Conservation (phyloP, 1,284 basidiomycete species). For the Boletus calvinii region DNA sequence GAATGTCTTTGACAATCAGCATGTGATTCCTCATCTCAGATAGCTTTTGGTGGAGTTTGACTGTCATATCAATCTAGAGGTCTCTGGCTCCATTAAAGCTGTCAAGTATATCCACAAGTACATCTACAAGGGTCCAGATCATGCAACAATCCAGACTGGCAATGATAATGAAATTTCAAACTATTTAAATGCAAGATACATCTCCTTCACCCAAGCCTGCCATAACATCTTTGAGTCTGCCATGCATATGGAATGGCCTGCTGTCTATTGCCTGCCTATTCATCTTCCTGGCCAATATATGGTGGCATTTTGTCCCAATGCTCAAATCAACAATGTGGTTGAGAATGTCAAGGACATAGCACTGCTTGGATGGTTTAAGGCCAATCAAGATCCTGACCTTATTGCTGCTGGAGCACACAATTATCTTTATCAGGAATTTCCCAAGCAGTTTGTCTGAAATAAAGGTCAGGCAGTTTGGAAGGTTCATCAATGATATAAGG, state of each 20-base stretch:
- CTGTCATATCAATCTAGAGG: constrained; percentile 52
- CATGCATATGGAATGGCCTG: constrained; percentile 20
- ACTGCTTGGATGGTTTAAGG: constrained; percentile 41
- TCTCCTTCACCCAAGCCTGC: constrained; percentile 12
- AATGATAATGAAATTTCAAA: constrained; percentile 7
- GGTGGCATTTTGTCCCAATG: constrained; percentile 36
- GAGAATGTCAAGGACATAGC: constrained; percentile 29
- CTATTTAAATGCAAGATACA: constrained; percentile 24
- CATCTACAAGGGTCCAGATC: constrained; percentile 43
- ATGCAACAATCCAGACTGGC: constrained; percentile 21
- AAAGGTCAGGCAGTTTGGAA: neutral
- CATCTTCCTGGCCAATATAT: constrained; percentile 32
- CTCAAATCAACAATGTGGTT: constrained; percentile 9
- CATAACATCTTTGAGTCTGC: constrained; percentile 23
- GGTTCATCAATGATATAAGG: constrained; percentile 5
- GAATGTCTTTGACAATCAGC: constrained; percentile 1
- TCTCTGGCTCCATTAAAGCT: constrained; percentile 26
- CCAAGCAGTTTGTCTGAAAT: constrained; percentile 28
- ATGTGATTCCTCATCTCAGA: constrained; percentile 9
- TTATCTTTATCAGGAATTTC: constrained; percentile 44
- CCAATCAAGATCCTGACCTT: constrained; percentile 32
- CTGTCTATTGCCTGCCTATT: constrained; percentile 14
- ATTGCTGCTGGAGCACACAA: constrained; percentile 31
- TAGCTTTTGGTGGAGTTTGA: constrained; percentile 25
- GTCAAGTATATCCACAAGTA: constrained; percentile 47